Evolutionary conservation across 768 basidiomycete species (phyloP).

Genomic region (Pluteus cervinus): DNA sequence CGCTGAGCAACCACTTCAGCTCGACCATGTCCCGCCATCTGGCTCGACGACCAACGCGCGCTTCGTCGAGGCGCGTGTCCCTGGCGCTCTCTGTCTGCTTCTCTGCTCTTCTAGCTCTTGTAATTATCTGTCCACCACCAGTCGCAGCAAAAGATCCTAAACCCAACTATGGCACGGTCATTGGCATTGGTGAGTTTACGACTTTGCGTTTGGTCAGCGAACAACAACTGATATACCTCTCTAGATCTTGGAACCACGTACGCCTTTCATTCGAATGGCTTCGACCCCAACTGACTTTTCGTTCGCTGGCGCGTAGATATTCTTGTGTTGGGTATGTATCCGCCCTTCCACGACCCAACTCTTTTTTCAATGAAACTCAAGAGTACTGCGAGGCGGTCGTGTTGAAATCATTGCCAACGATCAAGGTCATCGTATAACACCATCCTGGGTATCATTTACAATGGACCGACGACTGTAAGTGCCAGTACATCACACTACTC

Average conservation of each 20-base stretch:
- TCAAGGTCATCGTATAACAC: constrained; percentile 87
- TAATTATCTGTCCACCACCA: constrained; percentile 61
- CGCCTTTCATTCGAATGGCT: constrained; percentile 8
- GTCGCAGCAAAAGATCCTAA: constrained; percentile 39
- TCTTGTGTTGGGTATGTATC: constrained; percentile 49
- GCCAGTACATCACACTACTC: background rate
- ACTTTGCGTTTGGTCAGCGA: background rate
- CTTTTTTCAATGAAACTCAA: constrained; percentile 17
- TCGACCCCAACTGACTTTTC: constrained; percentile 5
- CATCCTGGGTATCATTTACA: constrained; percentile 88
- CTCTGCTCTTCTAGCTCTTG: constrained; percentile 50
- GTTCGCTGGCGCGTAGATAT: constrained; percentile 38
- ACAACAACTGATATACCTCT: constrained; percentile 8
- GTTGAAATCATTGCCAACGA: constrained; percentile 83
- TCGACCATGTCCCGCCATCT: too few species aligned
- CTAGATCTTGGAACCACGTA: constrained; percentile 79
- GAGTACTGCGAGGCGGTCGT: constrained; percentile 44
- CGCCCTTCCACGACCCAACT: background rate
- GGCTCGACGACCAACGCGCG: constrained; percentile 7
- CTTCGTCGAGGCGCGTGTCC: constrained; percentile 7
- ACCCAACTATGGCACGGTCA: constrained; percentile 72
- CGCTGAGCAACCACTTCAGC: too few species aligned
- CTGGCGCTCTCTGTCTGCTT: constrained; percentile 44
- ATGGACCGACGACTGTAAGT: constrained; percentile 75
- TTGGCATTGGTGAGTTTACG: constrained; percentile 60